Evolutionary conservation across 192 early-diverging fungal species (phyloP).

Genomic region (Coemansia sp.): DNA sequence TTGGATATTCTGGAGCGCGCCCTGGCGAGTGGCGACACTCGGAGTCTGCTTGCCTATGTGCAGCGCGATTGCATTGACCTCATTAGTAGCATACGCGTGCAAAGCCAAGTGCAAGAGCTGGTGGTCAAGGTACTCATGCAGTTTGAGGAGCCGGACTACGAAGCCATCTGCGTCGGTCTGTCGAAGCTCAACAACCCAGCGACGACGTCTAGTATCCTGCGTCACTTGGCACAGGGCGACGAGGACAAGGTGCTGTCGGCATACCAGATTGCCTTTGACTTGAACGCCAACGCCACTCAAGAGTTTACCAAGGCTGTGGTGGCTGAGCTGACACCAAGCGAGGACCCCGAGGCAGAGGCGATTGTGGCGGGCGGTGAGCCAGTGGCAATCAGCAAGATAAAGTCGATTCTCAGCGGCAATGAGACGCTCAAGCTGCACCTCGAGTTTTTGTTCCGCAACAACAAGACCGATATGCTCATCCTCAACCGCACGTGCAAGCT

Average conservation of each 20-base stretch:
- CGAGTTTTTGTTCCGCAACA: conserved; percentile 95
- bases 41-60: conserved; percentile 80
- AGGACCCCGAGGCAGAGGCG: conserved; percentile 7
- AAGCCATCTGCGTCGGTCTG: conserved; percentile 88
- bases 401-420: conserved; percentile 85
- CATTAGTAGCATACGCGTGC: conserved; percentile 60
- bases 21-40: conserved; percentile 70
- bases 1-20: conserved; percentile 90
- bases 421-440: conserved; percentile 90
- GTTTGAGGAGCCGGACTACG: conserved; percentile 83
- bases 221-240: conserved; percentile 67
- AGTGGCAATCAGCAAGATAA: conserved; percentile 62
- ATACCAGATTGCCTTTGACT: conserved; percentile 97
- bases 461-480: conserved; percentile 94
- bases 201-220: conserved; percentile 74
- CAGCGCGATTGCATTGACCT: conserved; percentile 84
- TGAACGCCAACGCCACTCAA: conserved; percentile 96
- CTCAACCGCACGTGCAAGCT: conserved; percentile 90
- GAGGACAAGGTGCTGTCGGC: conserved; percentile 74
- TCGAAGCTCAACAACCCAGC: conserved; percentile 86
- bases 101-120: conserved; percentile 70
- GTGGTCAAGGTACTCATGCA: conserved; percentile 52
- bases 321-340: conserved; percentile 49
- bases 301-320: conserved; percentile 89
- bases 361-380: conserved; percentile 6